Base-by-base conservation (phyloP, 2,329 filamentous ascomycete species). In the Scedosporium boydii region DNA sequence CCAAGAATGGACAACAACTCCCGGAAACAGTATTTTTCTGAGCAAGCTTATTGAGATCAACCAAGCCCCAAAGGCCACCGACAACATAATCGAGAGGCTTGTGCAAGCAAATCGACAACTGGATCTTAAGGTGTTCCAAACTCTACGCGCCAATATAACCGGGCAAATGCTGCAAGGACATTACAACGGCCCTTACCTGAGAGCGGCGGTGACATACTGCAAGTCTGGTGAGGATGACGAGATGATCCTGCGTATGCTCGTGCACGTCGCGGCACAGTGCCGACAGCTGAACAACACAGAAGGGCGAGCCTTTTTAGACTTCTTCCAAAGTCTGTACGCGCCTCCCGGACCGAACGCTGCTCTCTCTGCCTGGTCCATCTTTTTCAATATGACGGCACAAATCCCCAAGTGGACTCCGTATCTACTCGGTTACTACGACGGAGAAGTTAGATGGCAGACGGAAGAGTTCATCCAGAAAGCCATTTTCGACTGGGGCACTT, bases 41-140 rank as follows among this genome's bases (percentile, higher is more conserved):
- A 84, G 86, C 69, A 90, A 88, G 70, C 77, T 92, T 27, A 77
- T 92, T 29, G 76, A 77, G 21, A 78, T 88, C 58, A 81, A 87
- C 65, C 82, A 87, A 68, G 86, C 85, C 61, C 71, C 73, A 0
- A 65, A 69, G 1, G 76, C 77, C 2, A 84, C 82, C 1, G 77
- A 81, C 59, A 75, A 73, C 12, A 87, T 92, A 60, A 70, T 92
- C 58, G 73, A 73, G 44, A 76, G 79, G 3, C 76, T 91, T 42
- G 73, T 89, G 51, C 72, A 76, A n/a, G 74, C 81, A 21, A 80
- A 82, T 62, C 71, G 76, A 0, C 67, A 75, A 6, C 78, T 86
- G 71, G 83, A 85, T 53, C 58, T 74, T 0, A 75, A 77, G 55
- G 76, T 91, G 1, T 78, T 79, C 46, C 72, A 75, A 53, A 82